Evolutionary conservation across 108 stramenopile genomes (phyloP).

Genomic region (Bacterosira constricta): DNA sequence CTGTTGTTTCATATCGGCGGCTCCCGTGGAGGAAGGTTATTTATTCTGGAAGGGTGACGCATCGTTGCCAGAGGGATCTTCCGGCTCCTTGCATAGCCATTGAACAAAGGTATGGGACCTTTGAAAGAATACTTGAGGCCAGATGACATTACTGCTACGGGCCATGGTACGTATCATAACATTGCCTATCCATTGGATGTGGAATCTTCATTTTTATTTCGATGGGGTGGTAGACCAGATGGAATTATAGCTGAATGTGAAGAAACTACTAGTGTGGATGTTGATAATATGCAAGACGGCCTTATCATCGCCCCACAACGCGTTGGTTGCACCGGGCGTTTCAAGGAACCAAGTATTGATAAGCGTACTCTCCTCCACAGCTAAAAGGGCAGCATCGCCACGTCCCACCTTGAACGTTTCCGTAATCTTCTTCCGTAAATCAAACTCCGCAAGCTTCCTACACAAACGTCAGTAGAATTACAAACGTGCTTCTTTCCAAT

Average conservation of each 20-base stretch:
- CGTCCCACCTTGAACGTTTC: constrained; percentile 76
- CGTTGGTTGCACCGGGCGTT: constrained; percentile 52
- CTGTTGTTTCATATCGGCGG: too few species aligned
- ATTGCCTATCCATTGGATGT: constrained; percentile 34
- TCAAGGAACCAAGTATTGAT: constrained; percentile 81
- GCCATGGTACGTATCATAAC: constrained; percentile 26
- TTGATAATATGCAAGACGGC: too few species aligned
- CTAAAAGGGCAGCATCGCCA: constrained; percentile 59
- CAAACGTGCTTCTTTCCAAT: constrained; percentile 85
- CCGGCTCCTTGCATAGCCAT: too few species aligned
- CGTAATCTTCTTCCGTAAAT: constrained; percentile 84
- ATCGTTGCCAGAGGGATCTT: too few species aligned
- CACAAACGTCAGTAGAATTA: constrained; percentile 97
- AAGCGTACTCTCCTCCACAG: constrained; percentile 64
- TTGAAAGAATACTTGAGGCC: neutral
- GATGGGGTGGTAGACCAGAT: constrained; percentile 32
- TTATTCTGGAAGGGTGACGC: too few species aligned
- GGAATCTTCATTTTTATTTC: constrained; percentile 31
- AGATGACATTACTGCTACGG: constrained; percentile 17
- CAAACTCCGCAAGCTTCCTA: constrained; percentile 97
- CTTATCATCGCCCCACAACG: constrained; percentile 79
- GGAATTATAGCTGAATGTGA: too few species aligned
- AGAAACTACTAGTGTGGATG: too few species aligned
- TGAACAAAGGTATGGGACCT: too few species aligned
- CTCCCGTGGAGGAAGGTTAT: too few species aligned